Base-by-base conservation (phyloP, 768 basidiomycete genomes). In the Epithele typhae region DNA sequence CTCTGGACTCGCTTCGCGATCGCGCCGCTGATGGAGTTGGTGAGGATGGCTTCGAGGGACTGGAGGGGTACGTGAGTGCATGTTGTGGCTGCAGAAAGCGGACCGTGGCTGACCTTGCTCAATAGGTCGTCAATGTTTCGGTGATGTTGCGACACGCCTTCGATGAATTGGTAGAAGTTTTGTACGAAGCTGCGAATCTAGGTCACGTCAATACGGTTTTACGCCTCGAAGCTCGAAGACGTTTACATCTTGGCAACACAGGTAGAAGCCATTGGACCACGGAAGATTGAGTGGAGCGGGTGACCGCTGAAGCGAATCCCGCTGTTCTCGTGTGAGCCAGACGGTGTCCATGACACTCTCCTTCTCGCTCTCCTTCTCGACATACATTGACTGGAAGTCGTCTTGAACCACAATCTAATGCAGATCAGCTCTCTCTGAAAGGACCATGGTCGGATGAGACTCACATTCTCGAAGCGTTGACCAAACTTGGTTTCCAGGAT, bases 151-250 rank as follows among this genome's bases (percentile, higher is more conserved):
- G 87, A 83, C 5, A 96, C 88, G 8, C 95, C 95, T 56, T 99
- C 96, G 0, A 94, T 82, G 64, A 98, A 99, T 19, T 91, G 84
- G 62, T 97, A 95, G 69, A 96, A 98, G 57, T 91, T 92, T 56
- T 93, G 87, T 32, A 96, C 87, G 59, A 95, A 97, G 35, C 72
- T 74, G 21, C 91, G 83, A 49, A 95, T 87, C 82, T 95, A 68
- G 23, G 22, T 36, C 8, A n/a, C n/a, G n/a, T n/a, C n/a, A n/a
- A n/a, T n/a, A n/a, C n/a, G n/a, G n/a, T n/a, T n/a, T n/a, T n/a
- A n/a, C n/a, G n/a, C n/a, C n/a, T n/a, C n/a, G n/a, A n/a, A n/a
- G n/a, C n/a, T n/a, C n/a, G 21, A 21, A 30, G 17, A 47, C 25
- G 50, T 73, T 23, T 63, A 90, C 90, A 59, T 89, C 82, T 71